Evolutionary conservation across 2,329 filamentous ascomycete genomes (phyloP).

Genomic region (Chrysoporthe puriensis): DNA sequence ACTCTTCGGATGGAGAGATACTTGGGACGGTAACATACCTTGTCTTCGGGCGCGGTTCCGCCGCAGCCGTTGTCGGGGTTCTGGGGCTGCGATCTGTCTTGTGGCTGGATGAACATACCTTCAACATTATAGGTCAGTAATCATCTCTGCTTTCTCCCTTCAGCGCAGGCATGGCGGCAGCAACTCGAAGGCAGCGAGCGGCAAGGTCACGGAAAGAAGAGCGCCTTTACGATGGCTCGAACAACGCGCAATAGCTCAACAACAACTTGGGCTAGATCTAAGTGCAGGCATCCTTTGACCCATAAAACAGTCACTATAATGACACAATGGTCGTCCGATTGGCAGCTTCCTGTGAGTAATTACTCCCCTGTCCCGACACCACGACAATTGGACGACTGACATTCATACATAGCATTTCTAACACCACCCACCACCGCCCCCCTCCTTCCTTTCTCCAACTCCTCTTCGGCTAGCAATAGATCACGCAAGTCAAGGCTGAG

Average conservation of each 20-base stretch:
- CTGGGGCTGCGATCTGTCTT: neutral
- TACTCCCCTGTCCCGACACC: neutral
- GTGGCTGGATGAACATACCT: neutral
- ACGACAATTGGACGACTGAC: neutral
- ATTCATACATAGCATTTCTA: neutral
- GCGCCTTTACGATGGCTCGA: neutral
- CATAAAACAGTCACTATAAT: neutral
- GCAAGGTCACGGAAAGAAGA: neutral
- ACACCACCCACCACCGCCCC: too few species aligned
- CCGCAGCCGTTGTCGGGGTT: neutral
- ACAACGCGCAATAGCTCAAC: neutral
- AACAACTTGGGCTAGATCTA: neutral
- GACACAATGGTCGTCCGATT: neutral
- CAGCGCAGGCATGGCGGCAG: constrained; percentile 1
- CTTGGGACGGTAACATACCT: neutral
- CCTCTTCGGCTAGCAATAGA: too few species aligned
- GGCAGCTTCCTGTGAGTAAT: neutral
- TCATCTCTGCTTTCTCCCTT: neutral
- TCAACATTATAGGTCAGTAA: constrained; percentile 3
- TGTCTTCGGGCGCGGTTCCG: constrained; percentile 7
- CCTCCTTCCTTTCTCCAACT: too few species aligned
- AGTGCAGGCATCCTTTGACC: neutral
- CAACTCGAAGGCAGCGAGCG: neutral
- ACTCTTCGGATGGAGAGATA: neutral
- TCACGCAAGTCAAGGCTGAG: too few species aligned